These are phyloP conservation scores for Fraxinus ornus DNA, from an alignment of 305 asterid genomes.

Conservation along the genomic window DNA sequence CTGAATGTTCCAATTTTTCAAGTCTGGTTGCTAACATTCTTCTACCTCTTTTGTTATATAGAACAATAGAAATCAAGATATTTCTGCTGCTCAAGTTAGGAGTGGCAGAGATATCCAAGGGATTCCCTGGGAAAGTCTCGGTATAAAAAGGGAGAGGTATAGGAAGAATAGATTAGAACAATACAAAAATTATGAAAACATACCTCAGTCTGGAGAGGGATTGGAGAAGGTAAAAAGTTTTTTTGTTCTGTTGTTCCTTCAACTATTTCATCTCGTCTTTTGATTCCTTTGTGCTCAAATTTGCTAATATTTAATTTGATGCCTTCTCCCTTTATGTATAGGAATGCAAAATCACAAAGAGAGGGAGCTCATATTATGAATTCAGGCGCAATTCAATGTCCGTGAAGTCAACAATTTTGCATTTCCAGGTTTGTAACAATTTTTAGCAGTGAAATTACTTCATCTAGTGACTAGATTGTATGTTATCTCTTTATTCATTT, in stretches of 20 bases:
- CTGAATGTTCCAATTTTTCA: background rate
- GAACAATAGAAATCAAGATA: constrained; percentile 66
- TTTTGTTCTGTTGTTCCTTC: background rate
- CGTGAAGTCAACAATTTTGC: constrained; percentile 71
- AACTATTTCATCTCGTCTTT: background rate
- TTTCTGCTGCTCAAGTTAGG: constrained; percentile 87
- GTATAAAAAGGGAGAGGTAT: constrained; percentile 69
- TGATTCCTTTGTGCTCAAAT: background rate
- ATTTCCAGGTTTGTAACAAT: constrained; percentile 60
- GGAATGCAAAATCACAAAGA: constrained; percentile 67
- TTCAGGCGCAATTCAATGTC: constrained; percentile 75
- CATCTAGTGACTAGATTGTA: background rate
- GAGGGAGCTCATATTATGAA: constrained; percentile 53
- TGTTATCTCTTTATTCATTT: background rate
- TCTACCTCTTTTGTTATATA: background rate
- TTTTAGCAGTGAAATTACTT: constrained; percentile 2
- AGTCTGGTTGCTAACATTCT: background rate
- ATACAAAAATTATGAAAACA: constrained; percentile 77
- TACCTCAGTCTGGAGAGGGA: constrained; percentile 69
- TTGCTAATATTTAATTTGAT: background rate
- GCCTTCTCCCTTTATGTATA: constrained; percentile 23
- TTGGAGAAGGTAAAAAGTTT: constrained; percentile 56
- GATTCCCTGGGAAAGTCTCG: constrained; percentile 85
- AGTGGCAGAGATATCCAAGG: constrained; percentile 89
- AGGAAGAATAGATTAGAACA: constrained; percentile 71